Conservation (phyloP, 163 green algal genomes). For the Prototheca cutis region DNA sequence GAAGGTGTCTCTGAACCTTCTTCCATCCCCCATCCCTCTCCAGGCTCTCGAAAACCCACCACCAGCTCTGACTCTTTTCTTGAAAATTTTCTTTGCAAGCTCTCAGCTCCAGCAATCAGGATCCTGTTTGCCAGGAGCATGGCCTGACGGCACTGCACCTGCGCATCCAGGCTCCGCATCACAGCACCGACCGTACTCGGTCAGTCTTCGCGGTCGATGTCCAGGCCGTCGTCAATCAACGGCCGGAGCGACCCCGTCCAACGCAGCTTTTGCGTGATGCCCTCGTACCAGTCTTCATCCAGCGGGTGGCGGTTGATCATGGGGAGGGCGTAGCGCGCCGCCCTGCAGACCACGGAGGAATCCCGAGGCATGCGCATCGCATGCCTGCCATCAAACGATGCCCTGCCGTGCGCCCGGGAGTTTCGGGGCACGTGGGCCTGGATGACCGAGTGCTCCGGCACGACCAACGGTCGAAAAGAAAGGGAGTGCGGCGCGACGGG, state of each 20-base stretch:
- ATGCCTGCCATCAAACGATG: slow-evolving; percentile 74
- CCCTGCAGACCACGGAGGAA: slow-evolving; percentile 50
- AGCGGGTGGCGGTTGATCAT: slow-evolving; percentile 62
- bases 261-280: slow-evolving; percentile 67
- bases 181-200: too few relatives aligned
- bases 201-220: too few relatives aligned
- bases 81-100: too few relatives aligned
- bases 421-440: slow-evolving; percentile 56
- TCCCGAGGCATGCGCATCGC: slow-evolving; percentile 51
- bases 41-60: too few relatives aligned
- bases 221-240: too few relatives aligned
- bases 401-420: slow-evolving; percentile 43
- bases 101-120: too few relatives aligned
- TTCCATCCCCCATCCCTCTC: too few relatives aligned
- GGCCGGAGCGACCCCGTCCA: slow-evolving; percentile 50
- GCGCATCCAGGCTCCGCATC: too few relatives aligned
- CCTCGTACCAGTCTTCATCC: slow-evolving; percentile 62
- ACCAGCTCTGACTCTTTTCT: too few relatives aligned
- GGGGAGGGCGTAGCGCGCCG: slow-evolving; percentile 64
- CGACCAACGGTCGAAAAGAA: slow-evolving; percentile 72
- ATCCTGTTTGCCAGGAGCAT: too few relatives aligned
- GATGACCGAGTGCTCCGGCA: slow-evolving; percentile 76
- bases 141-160: too few relatives aligned
- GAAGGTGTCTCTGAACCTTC: too few relatives aligned
- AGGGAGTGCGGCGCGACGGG: slow-evolving; percentile 80